Conservation (phyloP, 768 basidiomycete genomes). For the Agaricus subrufescens region DNA sequence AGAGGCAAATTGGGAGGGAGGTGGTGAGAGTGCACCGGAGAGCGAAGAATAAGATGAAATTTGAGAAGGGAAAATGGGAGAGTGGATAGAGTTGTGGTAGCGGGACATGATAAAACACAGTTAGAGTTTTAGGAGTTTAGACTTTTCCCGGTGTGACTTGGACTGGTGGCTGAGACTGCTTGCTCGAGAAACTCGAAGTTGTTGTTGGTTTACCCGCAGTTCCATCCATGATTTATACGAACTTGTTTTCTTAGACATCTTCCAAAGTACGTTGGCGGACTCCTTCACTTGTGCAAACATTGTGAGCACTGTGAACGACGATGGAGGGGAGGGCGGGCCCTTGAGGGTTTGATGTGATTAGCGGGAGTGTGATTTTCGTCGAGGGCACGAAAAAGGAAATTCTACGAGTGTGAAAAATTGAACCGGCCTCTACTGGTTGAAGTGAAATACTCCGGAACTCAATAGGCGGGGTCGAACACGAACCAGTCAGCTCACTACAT, state of each 20-base stretch:
- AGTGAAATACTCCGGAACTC: not conserved
- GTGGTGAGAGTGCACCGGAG: constrained; percentile 3
- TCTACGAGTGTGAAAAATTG: not conserved
- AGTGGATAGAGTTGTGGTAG: constrained; percentile 9
- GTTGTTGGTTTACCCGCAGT: not conserved
- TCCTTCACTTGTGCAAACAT: constrained; percentile 1
- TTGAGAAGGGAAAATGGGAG: constrained; percentile 9
- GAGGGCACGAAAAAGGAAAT: not conserved
- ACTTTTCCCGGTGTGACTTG: not conserved
- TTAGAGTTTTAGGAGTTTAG: constrained; percentile 7
- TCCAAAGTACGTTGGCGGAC: not conserved
- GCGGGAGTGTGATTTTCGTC: not conserved
- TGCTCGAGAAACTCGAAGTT: constrained; percentile 5
- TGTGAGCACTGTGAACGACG: constrained; percentile 1
- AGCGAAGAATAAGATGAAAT: constrained; percentile 6
- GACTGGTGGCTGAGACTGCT: not conserved
- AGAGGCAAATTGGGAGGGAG: constrained; percentile 1
- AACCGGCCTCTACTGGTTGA: not conserved
- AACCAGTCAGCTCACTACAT: not conserved
- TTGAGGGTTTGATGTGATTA: not conserved
- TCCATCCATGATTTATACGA: constrained; percentile 6
- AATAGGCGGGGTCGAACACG: not conserved
- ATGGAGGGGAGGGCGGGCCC: not conserved
- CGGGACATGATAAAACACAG: constrained; percentile 4
- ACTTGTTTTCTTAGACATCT: not conserved